Evolutionary conservation across 2,329 filamentous ascomycete genomes (phyloP).

Genomic region (Parastagonospora avenae): DNA sequence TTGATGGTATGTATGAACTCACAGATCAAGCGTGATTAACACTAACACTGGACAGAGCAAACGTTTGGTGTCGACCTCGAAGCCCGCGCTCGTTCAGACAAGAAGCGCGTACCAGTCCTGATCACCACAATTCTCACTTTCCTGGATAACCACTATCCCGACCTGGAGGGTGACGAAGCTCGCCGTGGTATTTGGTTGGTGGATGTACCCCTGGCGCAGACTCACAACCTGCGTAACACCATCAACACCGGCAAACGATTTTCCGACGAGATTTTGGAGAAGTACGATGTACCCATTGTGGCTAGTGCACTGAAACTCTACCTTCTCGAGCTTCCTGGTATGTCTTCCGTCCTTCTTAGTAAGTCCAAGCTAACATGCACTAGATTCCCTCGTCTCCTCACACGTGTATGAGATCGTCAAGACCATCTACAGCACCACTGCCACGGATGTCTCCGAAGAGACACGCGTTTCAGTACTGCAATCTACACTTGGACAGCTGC

Average conservation of each 20-base stretch:
- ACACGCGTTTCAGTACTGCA: constrained; percentile 89
- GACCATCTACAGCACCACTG: constrained; percentile 89
- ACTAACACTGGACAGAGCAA: constrained; percentile 66
- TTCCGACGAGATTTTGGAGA: constrained; percentile 75
- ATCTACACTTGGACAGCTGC: constrained; percentile 91
- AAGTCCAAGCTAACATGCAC: constrained; percentile 23
- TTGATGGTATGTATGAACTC: constrained; percentile 64
- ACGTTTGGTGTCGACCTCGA: constrained; percentile 99
- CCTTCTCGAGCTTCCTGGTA: constrained; percentile 90
- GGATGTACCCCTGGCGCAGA: constrained; percentile 83
- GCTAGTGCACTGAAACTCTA: constrained; percentile 93
- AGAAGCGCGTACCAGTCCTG: constrained; percentile 91
- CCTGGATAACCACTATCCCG: constrained; percentile 94
- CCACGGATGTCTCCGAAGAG: constrained; percentile 68
- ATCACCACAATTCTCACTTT: constrained; percentile 94
- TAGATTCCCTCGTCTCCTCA: constrained; percentile 96
- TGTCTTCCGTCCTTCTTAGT: constrained; percentile 34
- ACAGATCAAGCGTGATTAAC: not conserved
- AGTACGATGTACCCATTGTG: constrained; percentile 93
- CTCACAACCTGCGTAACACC: constrained; percentile 79
- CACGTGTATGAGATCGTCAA: constrained; percentile 99
- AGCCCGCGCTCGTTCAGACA: constrained; percentile 86
- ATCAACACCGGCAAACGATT: constrained; percentile 88
- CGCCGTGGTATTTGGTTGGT: constrained; percentile 91
- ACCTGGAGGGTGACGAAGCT: constrained; percentile 94